Evolutionary conservation across 179 eudicot species (phyloP).

Genomic region (Monotropa hypopitys): DNA sequence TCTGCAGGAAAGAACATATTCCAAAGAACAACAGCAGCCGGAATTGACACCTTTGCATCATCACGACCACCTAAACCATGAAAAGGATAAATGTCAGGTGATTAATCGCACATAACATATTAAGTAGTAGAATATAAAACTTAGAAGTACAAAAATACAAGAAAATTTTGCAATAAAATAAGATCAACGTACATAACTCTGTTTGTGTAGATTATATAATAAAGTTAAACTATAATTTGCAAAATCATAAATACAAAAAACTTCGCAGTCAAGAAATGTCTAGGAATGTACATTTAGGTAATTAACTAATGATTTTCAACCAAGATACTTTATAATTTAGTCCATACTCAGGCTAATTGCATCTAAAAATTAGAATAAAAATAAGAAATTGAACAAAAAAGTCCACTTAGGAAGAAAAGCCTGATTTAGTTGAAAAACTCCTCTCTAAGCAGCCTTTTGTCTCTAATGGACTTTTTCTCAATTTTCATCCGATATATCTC

Average conservation of each 20-base stretch:
- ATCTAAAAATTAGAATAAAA: background rate
- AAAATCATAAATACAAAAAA: background rate
- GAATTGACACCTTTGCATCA: conserved; percentile 68
- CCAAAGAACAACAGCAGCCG: conserved; percentile 75
- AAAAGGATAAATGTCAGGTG: background rate
- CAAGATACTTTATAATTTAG: background rate
- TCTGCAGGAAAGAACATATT: conserved; percentile 79
- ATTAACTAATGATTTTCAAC: background rate
- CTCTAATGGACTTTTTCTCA: background rate
- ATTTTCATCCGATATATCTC: no score
- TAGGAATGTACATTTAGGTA: background rate
- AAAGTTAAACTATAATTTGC: background rate
- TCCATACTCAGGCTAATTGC: background rate
- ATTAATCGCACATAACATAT: background rate
- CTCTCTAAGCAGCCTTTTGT: background rate
- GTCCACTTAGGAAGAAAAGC: background rate
- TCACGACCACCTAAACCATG: conserved; percentile 71
- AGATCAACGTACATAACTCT: background rate
- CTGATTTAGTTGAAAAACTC: background rate
- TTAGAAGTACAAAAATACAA: background rate
- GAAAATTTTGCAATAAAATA: background rate
- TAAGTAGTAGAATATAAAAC: background rate
- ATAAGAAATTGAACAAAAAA: background rate
- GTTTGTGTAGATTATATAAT: background rate
- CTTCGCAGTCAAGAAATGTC: background rate